phyloP scores from a whole-genome alignment of 2,329 filamentous ascomycete species.

The Canariomyces notabilis region DNA sequence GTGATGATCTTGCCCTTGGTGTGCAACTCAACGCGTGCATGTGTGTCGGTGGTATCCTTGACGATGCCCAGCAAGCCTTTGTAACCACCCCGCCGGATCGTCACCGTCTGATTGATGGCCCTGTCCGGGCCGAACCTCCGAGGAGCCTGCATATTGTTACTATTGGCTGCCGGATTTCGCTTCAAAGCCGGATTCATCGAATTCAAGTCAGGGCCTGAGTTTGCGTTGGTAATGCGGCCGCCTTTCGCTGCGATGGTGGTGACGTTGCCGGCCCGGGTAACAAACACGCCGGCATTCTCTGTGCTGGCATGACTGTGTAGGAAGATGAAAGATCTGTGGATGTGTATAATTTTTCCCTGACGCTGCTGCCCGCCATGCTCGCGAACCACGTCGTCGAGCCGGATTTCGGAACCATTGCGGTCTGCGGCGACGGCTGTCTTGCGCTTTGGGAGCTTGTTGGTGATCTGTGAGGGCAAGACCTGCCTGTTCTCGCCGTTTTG shows the following conservation, averaged over 20 bases:
- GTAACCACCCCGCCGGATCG: slow-evolving; percentile 78
- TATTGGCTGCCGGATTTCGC: slow-evolving; percentile 55
- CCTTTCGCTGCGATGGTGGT: slow-evolving; percentile 92
- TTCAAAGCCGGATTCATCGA: slow-evolving; percentile 91
- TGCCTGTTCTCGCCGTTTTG: slow-evolving; percentile 81
- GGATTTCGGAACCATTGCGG: slow-evolving; percentile 87
- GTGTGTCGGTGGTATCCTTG: slow-evolving; percentile 83
- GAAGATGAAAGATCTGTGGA: slow-evolving; percentile 89
- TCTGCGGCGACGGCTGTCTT: slow-evolving; percentile 87
- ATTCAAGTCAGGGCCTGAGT: slow-evolving; percentile 69
- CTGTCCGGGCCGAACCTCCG: slow-evolving; percentile 76
- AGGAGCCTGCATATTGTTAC: slow-evolving; percentile 56
- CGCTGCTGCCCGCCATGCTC: slow-evolving; percentile 82
- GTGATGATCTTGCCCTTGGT: slow-evolving; percentile 90
- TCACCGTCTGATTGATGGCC: slow-evolving; percentile 85
- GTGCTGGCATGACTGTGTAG: slow-evolving; percentile 76
- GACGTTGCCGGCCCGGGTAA: slow-evolving; percentile 79
- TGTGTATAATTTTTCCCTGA: slow-evolving; percentile 85
- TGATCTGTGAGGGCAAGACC: slow-evolving; percentile 84
- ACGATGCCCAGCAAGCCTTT: slow-evolving; percentile 94
- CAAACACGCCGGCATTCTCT: slow-evolving; percentile 86
- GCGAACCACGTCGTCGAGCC: slow-evolving; percentile 85
- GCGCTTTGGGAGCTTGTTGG: slow-evolving; percentile 78
- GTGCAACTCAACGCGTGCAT: slow-evolving; percentile 86
- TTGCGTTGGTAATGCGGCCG: slow-evolving; percentile 61